phyloP scores from a whole-genome alignment of 179 eudicot genomes.

The Nepenthes alata region DNA sequence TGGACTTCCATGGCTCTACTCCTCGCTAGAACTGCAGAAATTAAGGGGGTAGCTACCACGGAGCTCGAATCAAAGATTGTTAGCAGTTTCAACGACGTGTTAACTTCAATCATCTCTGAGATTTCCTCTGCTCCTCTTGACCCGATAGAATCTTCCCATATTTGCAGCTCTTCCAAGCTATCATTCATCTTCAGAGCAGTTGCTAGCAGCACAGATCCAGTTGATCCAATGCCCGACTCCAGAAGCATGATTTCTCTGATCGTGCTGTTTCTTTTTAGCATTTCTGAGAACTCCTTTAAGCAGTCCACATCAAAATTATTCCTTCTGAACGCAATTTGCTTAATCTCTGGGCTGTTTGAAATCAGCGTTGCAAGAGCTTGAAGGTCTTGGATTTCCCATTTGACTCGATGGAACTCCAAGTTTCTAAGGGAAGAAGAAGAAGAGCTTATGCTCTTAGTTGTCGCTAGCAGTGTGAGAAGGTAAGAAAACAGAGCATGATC shows the following conservation, averaged over 20 bases:
- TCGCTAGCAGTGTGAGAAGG: slow-evolving; percentile 33
- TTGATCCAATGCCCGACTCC: slow-evolving; percentile 55
- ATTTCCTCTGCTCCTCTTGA: slow-evolving; percentile 76
- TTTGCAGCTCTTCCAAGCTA: slow-evolving; percentile 62
- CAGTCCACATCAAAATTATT: slow-evolving; percentile 49
- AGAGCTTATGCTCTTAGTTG: slow-evolving; percentile 16
- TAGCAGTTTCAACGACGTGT: slow-evolving; percentile 52
- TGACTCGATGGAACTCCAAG: slow-evolving; percentile 59
- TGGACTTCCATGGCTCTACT: slow-evolving; percentile 74
- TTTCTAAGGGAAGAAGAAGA: slow-evolving; percentile 27
- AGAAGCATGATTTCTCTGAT: slow-evolving; percentile 55
- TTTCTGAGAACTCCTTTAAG: slow-evolving; percentile 40
- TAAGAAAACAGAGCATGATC: slow-evolving; percentile 30
- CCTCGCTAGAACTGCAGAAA: slow-evolving; percentile 78
- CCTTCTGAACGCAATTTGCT: slow-evolving; percentile 34
- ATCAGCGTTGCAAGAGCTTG: slow-evolving; percentile 34
- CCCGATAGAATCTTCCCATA: slow-evolving; percentile 87
- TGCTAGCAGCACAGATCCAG: slow-evolving; percentile 59
- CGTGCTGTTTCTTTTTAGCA: slow-evolving; percentile 36
- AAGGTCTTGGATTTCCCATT: slow-evolving; percentile 50
- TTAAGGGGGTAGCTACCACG: slow-evolving; percentile 46
- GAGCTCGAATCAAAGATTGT: slow-evolving; percentile 59
- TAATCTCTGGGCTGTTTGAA: slow-evolving; percentile 29
- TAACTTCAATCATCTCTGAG: slow-evolving; percentile 82
- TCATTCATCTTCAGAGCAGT: slow-evolving; percentile 63